Base-by-base conservation (phyloP, 805 yeast species). In the Candida xyloterini region DNA sequence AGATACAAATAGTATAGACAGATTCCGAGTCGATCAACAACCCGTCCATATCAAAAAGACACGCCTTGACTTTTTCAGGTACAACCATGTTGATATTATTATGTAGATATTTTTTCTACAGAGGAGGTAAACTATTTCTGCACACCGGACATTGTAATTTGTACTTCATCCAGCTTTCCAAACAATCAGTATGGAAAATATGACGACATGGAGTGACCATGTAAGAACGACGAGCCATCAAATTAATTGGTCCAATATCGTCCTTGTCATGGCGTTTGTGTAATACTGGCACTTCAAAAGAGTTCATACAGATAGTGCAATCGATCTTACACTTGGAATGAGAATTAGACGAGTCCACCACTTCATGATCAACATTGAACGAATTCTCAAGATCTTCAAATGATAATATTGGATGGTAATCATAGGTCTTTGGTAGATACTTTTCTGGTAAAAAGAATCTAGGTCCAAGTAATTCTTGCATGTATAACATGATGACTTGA, bases 101-200 rank as follows among this genome's bases (percentile, higher is more conserved):
- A 13, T 8, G 13, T 13, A 10, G 14, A 4, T 11, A 26, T 26
- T 14, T 26, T 14, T 30, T 31, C 32, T 62, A 87, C 38, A 84
- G 66, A 1, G 96, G 96, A 2, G 97, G 97, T 28, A 91, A 65
- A 15, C 87, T 75, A 40, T 78, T 77, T 54, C 97, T 74, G 63
- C 98, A 91, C 6, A 89, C 90, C 1, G 98, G 98, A 63, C 98
- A 91, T 55, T 89, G 96, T 35, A 91, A 63, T 53, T 89, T 86
- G 58, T 87, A 84, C 59, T 81, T 77, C 96, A 91, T 88, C 97
- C 97, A 91, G 46, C 75, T 78, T 56, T 86, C 95, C 47, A 91
- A 66, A 64, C 98, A 90, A n/a, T 76, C 80, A 2, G 87, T 74
- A 57, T 90, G 97, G 74, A 89, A 91, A 8, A 88, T 78, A 59